Percentiles rank a stretch among this genome's conserved stretches.
phyloP scores from a whole-genome alignment of 768 basidiomycete genomes.

The Phylloporus sp. region DNA sequence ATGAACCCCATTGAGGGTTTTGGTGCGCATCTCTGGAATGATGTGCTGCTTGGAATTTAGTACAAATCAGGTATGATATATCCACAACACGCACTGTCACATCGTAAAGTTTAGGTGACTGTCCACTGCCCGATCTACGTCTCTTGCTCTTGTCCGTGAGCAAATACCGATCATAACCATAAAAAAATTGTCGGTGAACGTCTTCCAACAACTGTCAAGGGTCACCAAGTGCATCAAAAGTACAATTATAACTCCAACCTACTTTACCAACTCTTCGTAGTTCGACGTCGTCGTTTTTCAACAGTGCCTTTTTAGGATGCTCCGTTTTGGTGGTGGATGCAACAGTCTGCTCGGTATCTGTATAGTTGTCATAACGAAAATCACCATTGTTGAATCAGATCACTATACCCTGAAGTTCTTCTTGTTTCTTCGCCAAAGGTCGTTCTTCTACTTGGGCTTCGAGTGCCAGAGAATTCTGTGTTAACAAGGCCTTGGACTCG shows the following conservation, averaged over 20 bases:
- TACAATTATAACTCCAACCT: slow-evolving; percentile 18
- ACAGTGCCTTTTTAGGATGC: slow-evolving; percentile 64
- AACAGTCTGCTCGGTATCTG: slow-evolving; percentile 13
- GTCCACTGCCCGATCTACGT: slow-evolving; percentile 24
- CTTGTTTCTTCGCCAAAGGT: slow-evolving; percentile 85
- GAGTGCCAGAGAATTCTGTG: slow-evolving; percentile 68
- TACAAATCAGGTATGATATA: neutral
- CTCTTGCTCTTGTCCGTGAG: slow-evolving; percentile 27
- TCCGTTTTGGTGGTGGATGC: slow-evolving; percentile 32
- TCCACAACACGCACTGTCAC: slow-evolving; percentile 63
- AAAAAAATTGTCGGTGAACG: slow-evolving; percentile 76
- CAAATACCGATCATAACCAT: slow-evolving; percentile 50
- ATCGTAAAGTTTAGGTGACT: slow-evolving; percentile 49
- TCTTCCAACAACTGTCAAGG: slow-evolving; percentile 66
- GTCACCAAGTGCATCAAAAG: neutral
- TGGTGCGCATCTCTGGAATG: slow-evolving; percentile 73
- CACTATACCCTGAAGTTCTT: slow-evolving; percentile 57
- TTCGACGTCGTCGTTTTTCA: slow-evolving; percentile 87
- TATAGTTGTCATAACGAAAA: slow-evolving; percentile 1
- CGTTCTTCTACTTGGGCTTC: slow-evolving; percentile 85
- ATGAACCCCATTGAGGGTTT: slow-evolving; percentile 73
- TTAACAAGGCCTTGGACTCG: slow-evolving; percentile 53
- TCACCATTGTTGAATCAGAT: slow-evolving; percentile 10
- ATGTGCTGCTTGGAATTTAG: slow-evolving; percentile 53
- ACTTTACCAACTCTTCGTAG: slow-evolving; percentile 75